These are phyloP conservation scores for Ophiocordyceps camponoti-leonardi DNA, from an alignment of 2,329 filamentous ascomycete species.

Conservation along the genomic window DNA sequence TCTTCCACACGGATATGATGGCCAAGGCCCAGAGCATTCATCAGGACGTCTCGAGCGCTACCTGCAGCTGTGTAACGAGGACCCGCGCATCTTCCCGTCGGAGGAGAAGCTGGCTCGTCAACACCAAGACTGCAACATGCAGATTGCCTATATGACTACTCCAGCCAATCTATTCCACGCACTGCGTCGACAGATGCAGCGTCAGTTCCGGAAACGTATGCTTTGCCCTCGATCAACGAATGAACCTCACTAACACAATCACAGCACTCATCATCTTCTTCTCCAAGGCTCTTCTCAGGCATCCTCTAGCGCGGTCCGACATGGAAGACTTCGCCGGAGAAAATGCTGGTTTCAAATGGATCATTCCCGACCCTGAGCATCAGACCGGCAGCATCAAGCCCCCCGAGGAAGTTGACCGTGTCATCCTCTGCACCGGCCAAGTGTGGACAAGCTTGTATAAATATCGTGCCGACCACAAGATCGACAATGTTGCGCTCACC, in stretches of 20 bases:
- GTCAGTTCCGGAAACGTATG: constrained; percentile 98
- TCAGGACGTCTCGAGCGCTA: constrained; percentile 95
- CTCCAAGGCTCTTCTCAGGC: constrained; percentile 89
- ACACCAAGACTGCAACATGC: constrained; percentile 99
- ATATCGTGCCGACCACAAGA: constrained; percentile 70
- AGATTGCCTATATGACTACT: constrained; percentile 93
- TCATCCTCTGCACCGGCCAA: constrained; percentile 88
- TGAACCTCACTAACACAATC: background rate
- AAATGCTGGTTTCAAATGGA: constrained; percentile 80
- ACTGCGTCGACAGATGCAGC: constrained; percentile 91
- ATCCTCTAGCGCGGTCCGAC: constrained; percentile 75
- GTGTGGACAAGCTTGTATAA: constrained; percentile 84
- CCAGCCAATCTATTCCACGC: constrained; percentile 95
- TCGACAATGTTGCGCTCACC: constrained; percentile 85
- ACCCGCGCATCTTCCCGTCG: constrained; percentile 80
- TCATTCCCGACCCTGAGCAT: constrained; percentile 83
- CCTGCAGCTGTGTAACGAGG: constrained; percentile 93
- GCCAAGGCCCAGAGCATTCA: constrained; percentile 95
- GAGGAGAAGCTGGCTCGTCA: constrained; percentile 84
- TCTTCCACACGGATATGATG: constrained; percentile 93
- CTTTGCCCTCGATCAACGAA: constrained; percentile 6
- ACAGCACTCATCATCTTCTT: constrained; percentile 91
- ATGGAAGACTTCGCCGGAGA: constrained; percentile 85
- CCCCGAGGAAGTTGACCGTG: constrained; percentile 77
- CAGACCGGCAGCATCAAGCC: constrained; percentile 55